phyloP scores from a whole-genome alignment of 179 eudicot genomes.

The Beta lomatogona region DNA sequence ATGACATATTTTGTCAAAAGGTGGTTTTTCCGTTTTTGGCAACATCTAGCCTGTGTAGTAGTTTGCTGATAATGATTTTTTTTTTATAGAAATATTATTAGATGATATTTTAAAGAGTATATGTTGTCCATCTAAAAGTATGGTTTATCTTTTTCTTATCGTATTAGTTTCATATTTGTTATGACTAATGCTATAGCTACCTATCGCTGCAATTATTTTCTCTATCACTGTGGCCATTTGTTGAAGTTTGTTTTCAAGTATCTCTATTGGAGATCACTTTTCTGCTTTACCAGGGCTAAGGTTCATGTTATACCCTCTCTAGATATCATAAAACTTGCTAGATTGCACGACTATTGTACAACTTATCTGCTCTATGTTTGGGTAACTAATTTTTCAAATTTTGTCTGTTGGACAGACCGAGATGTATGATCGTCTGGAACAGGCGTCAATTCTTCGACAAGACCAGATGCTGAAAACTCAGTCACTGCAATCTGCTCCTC shows the following conservation, averaged over 20 bases:
- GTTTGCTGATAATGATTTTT: too few relatives aligned
- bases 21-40: too few relatives aligned
- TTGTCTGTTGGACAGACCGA: conserved; percentile 52
- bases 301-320: neutral
- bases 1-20: too few relatives aligned
- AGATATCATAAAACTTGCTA: neutral
- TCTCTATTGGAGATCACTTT: neutral
- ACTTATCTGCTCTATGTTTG: neutral
- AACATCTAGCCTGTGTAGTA: too few relatives aligned
- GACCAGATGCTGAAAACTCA: conserved; percentile 72
- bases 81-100: too few relatives aligned
- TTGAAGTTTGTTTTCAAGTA: neutral
- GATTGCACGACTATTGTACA: neutral
- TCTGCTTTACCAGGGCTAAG: neutral
- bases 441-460: conserved; percentile 57
- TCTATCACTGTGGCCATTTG: neutral
- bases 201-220: too few relatives aligned
- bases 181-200: neutral
- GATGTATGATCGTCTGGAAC: conserved; percentile 79
- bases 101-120: too few relatives aligned
- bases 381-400: neutral
- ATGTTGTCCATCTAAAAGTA: too few relatives aligned
- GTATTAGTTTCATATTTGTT: neutral
- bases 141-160: too few relatives aligned
- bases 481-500: conserved; percentile 70